phyloP scores from a whole-genome alignment of 805 yeast species.

The Cyberlindnera misumaiensis region DNA sequence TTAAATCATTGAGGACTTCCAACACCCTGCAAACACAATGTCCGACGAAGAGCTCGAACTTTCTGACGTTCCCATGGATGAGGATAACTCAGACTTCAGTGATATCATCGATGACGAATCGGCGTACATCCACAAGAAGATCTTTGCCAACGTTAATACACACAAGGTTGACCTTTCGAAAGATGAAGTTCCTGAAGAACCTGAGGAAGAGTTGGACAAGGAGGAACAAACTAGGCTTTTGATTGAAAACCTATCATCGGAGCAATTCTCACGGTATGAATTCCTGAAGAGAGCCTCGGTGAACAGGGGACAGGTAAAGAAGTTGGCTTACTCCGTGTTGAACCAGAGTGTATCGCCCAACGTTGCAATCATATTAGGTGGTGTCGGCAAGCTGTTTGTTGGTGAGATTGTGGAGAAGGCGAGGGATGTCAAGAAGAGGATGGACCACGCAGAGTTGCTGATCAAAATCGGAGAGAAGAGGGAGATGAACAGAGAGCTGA shows the following conservation, averaged over 20 bases:
- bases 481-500: conserved; percentile 26
- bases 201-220: conserved; percentile 31
- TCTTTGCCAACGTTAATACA: conserved; percentile 11
- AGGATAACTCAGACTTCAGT: conserved; percentile 15
- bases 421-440: conserved; percentile 56
- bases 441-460: conserved; percentile 32
- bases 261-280: conserved; percentile 83
- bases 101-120: conserved; percentile 18
- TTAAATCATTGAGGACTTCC: too few relatives aligned
- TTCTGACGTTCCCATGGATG: conserved; percentile 26
- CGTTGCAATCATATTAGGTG: conserved; percentile 75
- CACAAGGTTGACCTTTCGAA: conserved; percentile 10
- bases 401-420: conserved; percentile 87
- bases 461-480: conserved; percentile 37
- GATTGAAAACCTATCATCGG: conserved; percentile 67
- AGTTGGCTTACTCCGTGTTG: conserved; percentile 68
- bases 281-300: conserved; percentile 75
- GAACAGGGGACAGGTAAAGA: conserved; percentile 69
- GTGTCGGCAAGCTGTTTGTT: conserved; percentile 81
- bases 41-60: conserved; percentile 20
- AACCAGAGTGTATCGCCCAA: conserved; percentile 78
- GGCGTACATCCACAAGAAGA: conserved; percentile 10
- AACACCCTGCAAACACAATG: not conserved
- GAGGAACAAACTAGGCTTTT: conserved; percentile 58
- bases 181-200: conserved; percentile 16